Evolutionary conservation across 768 basidiomycete genomes (phyloP).

Genomic region (Panus rudis): DNA sequence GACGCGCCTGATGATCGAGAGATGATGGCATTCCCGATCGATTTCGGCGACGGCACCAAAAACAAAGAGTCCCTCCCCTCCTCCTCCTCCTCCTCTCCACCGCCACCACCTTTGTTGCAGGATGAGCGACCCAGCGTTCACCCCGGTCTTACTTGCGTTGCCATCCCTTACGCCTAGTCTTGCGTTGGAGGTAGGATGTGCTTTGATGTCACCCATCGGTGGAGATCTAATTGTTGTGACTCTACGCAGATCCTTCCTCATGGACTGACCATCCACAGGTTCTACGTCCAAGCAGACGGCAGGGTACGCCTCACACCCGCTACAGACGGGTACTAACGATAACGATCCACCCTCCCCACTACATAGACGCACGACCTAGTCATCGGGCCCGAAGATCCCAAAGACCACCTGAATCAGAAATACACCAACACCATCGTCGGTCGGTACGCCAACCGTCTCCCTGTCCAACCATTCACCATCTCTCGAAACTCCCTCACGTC

Average conservation of each 20-base stretch:
- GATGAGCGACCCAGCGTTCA: slow-evolving; percentile 27
- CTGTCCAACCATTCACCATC: slow-evolving; percentile 33
- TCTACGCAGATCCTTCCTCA: slow-evolving; percentile 49
- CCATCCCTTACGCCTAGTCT: slow-evolving; percentile 50
- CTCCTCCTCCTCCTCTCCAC: too few relatives aligned
- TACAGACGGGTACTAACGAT: too few relatives aligned
- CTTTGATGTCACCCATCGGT: slow-evolving; percentile 1
- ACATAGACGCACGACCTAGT: slow-evolving; percentile 68
- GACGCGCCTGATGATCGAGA: too few relatives aligned
- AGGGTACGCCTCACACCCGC: slow-evolving; percentile 32
- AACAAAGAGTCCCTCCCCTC: too few relatives aligned
- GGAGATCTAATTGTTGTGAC: not conserved
- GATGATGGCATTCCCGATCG: too few relatives aligned
- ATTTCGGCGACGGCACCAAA: too few relatives aligned
- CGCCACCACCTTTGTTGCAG: too few relatives aligned
- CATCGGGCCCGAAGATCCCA: slow-evolving; percentile 60
- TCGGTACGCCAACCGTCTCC: slow-evolving; percentile 66
- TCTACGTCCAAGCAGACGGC: slow-evolving; percentile 60
- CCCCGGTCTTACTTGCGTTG: slow-evolving; percentile 46
- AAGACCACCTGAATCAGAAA: slow-evolving; percentile 51
- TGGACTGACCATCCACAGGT: slow-evolving; percentile 62
- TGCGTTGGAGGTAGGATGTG: slow-evolving; percentile 54
- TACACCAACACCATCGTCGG: slow-evolving; percentile 73
- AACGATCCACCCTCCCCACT: not conserved
- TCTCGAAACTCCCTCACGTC: slow-evolving; percentile 47